Evolutionary conservation across 768 basidiomycete species (phyloP).

Genomic region (Boletus vermiculosoides): DNA sequence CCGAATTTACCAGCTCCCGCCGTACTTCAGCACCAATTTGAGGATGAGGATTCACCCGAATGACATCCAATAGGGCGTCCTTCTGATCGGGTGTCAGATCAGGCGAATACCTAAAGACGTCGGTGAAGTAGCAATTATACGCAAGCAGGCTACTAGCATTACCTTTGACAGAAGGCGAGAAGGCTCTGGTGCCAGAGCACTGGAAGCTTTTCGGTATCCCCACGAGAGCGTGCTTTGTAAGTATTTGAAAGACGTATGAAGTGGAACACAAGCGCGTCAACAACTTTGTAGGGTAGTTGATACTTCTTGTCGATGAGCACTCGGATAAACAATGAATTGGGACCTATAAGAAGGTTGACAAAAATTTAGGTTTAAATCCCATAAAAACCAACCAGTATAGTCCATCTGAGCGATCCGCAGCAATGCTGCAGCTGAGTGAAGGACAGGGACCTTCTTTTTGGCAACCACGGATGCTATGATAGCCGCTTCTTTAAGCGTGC

Average conservation of each 20-base stretch:
- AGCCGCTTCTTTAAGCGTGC: slow-evolving; percentile 90
- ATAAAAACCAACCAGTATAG: slow-evolving; percentile 65
- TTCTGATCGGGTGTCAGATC: slow-evolving; percentile 97
- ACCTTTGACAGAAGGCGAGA: slow-evolving; percentile 93
- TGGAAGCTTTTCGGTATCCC: slow-evolving; percentile 80
- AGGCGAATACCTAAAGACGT: slow-evolving; percentile 70
- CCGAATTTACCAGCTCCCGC: slow-evolving; percentile 84
- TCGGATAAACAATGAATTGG: slow-evolving; percentile 96
- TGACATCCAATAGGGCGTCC: slow-evolving; percentile 92
- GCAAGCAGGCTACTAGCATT: slow-evolving; percentile 5
- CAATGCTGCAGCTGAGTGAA: slow-evolving; percentile 94
- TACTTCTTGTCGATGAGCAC: slow-evolving; percentile 97
- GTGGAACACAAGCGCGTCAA: slow-evolving; percentile 97
- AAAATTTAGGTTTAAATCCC: neutral
- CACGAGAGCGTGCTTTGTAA: slow-evolving; percentile 69
- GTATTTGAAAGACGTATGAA: slow-evolving; percentile 95
- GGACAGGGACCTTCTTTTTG: slow-evolving; percentile 90
- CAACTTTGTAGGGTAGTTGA: slow-evolving; percentile 95
- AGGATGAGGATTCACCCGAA: slow-evolving; percentile 80
- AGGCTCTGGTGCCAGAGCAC: slow-evolving; percentile 98
- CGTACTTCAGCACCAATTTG: slow-evolving; percentile 90
- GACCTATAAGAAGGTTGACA: slow-evolving; percentile 43
- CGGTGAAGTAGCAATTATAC: slow-evolving; percentile 1
- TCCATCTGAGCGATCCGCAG: slow-evolving; percentile 95
- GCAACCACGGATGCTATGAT: slow-evolving; percentile 90